Evolutionary conservation across 257 asterid genomes (phyloP), one percentile per base, ranked within the genome.

Genomic region (Ocimum tenuiflorum): DNA sequence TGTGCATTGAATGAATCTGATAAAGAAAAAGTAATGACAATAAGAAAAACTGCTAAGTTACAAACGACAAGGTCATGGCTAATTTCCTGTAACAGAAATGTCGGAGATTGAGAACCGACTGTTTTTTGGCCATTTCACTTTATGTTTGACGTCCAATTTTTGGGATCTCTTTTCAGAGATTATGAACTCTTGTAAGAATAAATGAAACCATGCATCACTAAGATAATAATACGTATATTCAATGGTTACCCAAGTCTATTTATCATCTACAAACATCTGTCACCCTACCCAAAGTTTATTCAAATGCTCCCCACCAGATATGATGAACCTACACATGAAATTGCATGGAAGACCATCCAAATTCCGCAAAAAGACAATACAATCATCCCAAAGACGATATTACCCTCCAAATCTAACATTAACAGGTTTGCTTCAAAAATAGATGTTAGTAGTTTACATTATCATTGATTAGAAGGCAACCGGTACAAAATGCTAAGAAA

Each of bases 1-100:
- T 64, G 88, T 0, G 85, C 85, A 63, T 83, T 79, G 74, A 70
- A 83, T 18, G 86, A 51, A 72, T 88, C 95, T 88, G 80, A 48
- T 70, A 77, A 41, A 70, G 61, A 70, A 0, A n/a, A 13, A 3
- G 1, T 58, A 62, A 64, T 35, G 73, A 60, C 42, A 27, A 1
- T 27, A 53, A 67, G 31, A 38, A 68, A 42, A 62, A 60, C 47
- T 15, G 57, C 19, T 42, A 67, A 52, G 39, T 43, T 7, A 24
- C 20, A 52, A 57, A 19, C 22, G 59, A 56, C 12, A 23, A 12
- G 47, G 22, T 27, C 53, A 17, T 51, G 33, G 70, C 59, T 56
- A 60, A 45, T 45, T 60, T 27, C 19, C 45, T 24, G 23, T 7
- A 14, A 39, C 6, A 41, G 55, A 51, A 68, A 59, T 22, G 46